Conservation (phyloP, 2,329 filamentous ascomycete genomes). For the Verticillium zaregamsianum region DNA sequence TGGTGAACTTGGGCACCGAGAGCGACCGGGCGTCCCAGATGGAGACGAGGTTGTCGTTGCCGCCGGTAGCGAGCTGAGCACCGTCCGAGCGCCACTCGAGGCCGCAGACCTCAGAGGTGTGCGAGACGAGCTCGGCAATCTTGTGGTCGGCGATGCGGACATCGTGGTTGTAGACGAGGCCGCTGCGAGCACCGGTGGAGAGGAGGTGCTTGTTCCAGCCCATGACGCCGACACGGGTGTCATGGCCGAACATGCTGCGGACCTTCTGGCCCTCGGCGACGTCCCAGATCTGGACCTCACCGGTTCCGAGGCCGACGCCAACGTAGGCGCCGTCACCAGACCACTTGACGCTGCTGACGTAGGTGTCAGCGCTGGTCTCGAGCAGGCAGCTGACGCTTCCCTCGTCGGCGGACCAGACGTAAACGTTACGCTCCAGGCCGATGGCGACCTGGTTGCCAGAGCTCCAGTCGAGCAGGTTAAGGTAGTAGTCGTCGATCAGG, state of each 20-base stretch:
- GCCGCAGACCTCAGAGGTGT: conserved; percentile 96
- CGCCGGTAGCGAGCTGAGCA: conserved; percentile 92
- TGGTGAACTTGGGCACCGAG: conserved; percentile 94
- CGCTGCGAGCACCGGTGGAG: conserved; percentile 90
- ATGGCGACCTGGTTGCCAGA: conserved; percentile 97
- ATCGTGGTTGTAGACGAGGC: conserved; percentile 97
- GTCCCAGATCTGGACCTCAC: conserved; percentile 99
- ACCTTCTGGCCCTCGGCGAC: conserved; percentile 93
- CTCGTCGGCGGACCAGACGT: conserved; percentile 96
- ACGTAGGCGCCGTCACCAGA: conserved; percentile 96
- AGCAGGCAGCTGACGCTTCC: conserved; percentile 85
- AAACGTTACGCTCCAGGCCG: conserved; percentile 92
- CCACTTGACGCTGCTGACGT: conserved; percentile 98
- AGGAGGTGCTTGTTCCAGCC: conserved; percentile 98
- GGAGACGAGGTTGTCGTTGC: conserved; percentile 97
- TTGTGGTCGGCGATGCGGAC: conserved; percentile 98
- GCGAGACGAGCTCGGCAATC: conserved; percentile 91
- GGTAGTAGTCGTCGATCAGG: conserved; percentile 96
- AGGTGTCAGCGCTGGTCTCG: conserved; percentile 85
- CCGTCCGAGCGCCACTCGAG: conserved; percentile 97
- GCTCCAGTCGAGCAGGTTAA: conserved; percentile 98
- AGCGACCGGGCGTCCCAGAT: conserved; percentile 98
- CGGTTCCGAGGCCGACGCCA: conserved; percentile 87
- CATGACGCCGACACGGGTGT: conserved; percentile 95
- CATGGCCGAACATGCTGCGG: conserved; percentile 97